Evolutionary conservation across 202 grass and related monocot species (phyloP), one percentile per base, ranked within the genome.

Genomic region (Saccharum hybrid): DNA sequence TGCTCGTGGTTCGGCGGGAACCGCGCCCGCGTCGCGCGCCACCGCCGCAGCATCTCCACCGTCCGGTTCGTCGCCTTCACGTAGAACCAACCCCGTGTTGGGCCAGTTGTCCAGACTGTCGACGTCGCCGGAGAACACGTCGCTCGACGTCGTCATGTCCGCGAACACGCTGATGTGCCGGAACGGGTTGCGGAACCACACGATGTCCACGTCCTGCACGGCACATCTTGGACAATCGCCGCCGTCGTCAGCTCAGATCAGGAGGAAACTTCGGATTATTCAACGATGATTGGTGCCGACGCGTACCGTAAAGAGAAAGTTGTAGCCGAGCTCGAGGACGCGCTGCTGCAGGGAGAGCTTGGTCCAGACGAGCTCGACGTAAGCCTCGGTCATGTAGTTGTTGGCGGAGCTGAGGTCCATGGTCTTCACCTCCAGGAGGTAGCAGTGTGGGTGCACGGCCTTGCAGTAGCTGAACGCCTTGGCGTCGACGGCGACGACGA

Each of bases 301-400:
- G 42, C 42, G 42, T 48, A 66, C 89, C 37, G 88, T 92, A 81
- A 78, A 97, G 22, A 94, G 72, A 75, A 90, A 97, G 86, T 66
- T 97, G 91, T 92, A 94, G 65, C 90, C 86, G n/a, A 90, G 88
- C 81, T 92, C 83, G 2, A 97, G 90, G 26, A 94, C 70, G 19
- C 69, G 76, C 59, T 82, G 67, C 61, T 86, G 80, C 4, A 97
- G 66, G 0, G 38, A 33, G 18, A 92, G 65, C 83, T 89, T 86
- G 75, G 64, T 74, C 94, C 91, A 94, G 12, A 92, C 85, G 10
- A 97, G 66, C 78, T 92, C 85, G 2, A 92, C 2, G 49, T 90
- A 97, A 2, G 75, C 81, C 16, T 86, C 57, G 61, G 38, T 89
- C 72, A 87, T 59, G 89, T 80, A 94, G 4, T 85, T 61, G 83